Base-by-base conservation (phyloP, 345 rosid genomes). In the Gynandropsis gynandra region DNA sequence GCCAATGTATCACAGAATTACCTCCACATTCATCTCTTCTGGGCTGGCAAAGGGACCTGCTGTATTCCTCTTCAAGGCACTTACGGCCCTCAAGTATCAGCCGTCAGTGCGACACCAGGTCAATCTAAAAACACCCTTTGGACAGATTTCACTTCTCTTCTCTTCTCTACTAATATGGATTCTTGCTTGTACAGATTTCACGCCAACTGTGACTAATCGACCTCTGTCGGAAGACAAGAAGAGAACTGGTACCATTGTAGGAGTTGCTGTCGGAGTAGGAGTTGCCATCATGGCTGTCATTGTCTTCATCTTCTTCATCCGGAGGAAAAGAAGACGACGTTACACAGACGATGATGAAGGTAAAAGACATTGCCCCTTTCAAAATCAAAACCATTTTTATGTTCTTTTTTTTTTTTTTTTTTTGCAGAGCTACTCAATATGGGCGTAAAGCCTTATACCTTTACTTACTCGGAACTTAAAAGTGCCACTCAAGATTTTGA, bases 81-180 rank as follows among this genome's bases (percentile, higher is more conserved):
- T 15, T 69, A 69, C 20, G 73, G 73, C 8, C 69, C 73, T n/a
- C 10, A 50, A 56, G 45, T 68, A 7, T 76, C 88, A 4, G 80
- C 88, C 16, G 67, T 81, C 55, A 78, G 86, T 59, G 86, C 79
- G 10, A 61, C 58, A 15, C 74, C 89, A 74, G 81, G 87, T 83
- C 61, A 56, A 51, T 12, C 15, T n/a, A 11, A 37, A 52, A 14
- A 20, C 1, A 7, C 7, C 7, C 16, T 54, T 14, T 9, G 5
- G 9, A 11, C 42, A 27, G 31, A 18, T 36, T 50, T 36, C 40
- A 52, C 50, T 10, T 5, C 38, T n/a, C 17, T 0, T 10, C 36
- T 21, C 19, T 19, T 29, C 19, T 24, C 18, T 44, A 15, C 50
- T 66, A 10, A 49, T 39, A 39, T 15, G n/a, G n/a, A n/a, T n/a